Percentiles rank a stretch among this genome's conserved stretches.
Evolutionary conservation across 306 rosid genomes (phyloP).

Genomic region (Hylodesmum podocarpum): DNA sequence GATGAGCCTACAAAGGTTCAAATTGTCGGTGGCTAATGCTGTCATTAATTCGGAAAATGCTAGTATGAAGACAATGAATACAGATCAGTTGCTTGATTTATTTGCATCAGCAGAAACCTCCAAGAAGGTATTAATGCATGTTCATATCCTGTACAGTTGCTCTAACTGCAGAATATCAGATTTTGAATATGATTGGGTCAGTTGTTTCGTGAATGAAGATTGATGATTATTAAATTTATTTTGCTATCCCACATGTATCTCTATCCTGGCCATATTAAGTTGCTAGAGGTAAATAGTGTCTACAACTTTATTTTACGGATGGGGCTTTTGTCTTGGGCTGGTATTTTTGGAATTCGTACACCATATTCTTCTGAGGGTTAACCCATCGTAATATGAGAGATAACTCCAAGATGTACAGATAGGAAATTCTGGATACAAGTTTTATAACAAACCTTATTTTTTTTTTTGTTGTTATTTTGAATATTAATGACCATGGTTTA

Average conservation of each 20-base stretch:
- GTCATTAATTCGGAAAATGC: constrained; percentile 95
- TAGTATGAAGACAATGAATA: constrained; percentile 98
- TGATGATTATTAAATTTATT: not conserved
- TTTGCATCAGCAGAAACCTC: constrained; percentile 79
- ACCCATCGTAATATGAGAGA: not conserved
- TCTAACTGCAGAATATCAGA: not conserved
- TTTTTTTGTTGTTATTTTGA: not conserved
- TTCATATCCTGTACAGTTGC: constrained; percentile 6
- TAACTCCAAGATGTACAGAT: not conserved
- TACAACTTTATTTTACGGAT: not conserved
- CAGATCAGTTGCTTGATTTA: constrained; percentile 95
- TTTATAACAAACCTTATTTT: not conserved
- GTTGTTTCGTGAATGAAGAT: not conserved
- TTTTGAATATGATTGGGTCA: constrained; percentile 12
- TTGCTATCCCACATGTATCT: not conserved
- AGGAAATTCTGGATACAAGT: not conserved
- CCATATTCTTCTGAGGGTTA: not conserved
- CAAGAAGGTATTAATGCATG: constrained; percentile 55
- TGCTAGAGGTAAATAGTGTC: not conserved
- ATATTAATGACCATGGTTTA: not conserved
- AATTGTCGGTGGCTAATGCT: constrained; percentile 89
- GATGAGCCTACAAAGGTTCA: constrained; percentile 91
- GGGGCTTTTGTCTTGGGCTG: not conserved
- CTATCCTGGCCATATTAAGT: not conserved
- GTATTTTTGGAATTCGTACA: not conserved